Conservation (phyloP, 148 eudicot species). For the Drosera capensis region DNA sequence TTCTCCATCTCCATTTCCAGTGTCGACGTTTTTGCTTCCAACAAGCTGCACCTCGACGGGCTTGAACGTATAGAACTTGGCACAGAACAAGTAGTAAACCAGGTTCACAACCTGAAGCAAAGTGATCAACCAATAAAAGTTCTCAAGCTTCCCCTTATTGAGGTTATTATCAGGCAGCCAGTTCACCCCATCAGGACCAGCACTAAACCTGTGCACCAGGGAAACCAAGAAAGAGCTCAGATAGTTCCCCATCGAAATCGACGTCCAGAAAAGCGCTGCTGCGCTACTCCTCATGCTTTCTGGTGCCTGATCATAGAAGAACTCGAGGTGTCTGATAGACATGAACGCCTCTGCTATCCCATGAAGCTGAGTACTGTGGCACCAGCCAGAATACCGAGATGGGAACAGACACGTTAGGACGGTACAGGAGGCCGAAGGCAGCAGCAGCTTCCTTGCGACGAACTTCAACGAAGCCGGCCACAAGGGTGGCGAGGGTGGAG, state of each 20-base stretch:
- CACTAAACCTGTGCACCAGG: constrained; percentile 44
- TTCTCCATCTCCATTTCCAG: neutral
- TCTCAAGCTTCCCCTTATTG: constrained; percentile 69
- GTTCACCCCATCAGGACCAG: constrained; percentile 31
- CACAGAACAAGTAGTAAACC: constrained; percentile 53
- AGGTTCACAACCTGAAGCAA: constrained; percentile 49
- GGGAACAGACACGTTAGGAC: constrained; percentile 30
- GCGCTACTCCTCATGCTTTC: constrained; percentile 93
- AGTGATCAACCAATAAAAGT: constrained; percentile 56
- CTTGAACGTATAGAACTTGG: constrained; percentile 44
- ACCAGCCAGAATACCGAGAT: constrained; percentile 67
- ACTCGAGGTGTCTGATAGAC: constrained; percentile 80
- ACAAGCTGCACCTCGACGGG: constrained; percentile 41
- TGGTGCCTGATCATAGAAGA: constrained; percentile 75
- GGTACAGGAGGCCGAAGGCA: constrained; percentile 20
- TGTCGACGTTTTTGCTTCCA: too few species aligned
- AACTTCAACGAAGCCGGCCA: constrained; percentile 55
- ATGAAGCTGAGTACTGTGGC: constrained; percentile 62
- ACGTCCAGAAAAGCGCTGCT: constrained; percentile 51
- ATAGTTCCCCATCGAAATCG: constrained; percentile 59
- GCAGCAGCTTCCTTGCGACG: constrained; percentile 36
- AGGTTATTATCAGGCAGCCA: constrained; percentile 73
- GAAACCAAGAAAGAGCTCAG: constrained; percentile 52
- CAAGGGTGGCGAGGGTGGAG: constrained; percentile 49
- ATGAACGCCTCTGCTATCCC: constrained; percentile 82